Percentiles rank a stretch among this genome's conserved stretches.
Evolutionary conservation across 2,329 filamentous ascomycete genomes (phyloP).

Genomic region (Rhynchosporium agropyri): DNA sequence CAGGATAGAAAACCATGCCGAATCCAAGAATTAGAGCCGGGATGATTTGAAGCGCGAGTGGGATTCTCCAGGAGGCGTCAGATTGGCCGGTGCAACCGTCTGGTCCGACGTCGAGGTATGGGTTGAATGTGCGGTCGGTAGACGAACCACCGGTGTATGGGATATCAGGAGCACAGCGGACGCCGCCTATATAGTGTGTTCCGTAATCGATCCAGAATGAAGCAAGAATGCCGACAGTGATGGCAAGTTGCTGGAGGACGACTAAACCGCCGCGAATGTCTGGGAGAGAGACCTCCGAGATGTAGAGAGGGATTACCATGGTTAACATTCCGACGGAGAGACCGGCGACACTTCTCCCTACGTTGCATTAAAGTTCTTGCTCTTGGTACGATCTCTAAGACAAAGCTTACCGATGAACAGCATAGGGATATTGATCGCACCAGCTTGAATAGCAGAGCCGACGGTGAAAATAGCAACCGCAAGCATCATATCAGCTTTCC

Average conservation of each 20-base stretch:
- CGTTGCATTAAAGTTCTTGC: conserved; percentile 1
- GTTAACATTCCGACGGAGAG: conserved; percentile 53
- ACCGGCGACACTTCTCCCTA: conserved; percentile 52
- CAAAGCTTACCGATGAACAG: conserved; percentile 42
- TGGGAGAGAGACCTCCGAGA: conserved; percentile 38
- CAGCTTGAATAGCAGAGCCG: conserved; percentile 43
- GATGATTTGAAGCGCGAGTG: conserved; percentile 56
- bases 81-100: conserved; percentile 33
- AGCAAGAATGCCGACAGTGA: conserved; percentile 39
- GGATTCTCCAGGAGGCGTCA: conserved; percentile 59
- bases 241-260: conserved; percentile 38
- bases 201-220: conserved; percentile 41
- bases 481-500: conserved; percentile 41
- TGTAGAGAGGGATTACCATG: conserved; percentile 51
- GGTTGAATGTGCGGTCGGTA: conserved; percentile 27
- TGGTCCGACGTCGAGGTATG: conserved; percentile 31
- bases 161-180: conserved; percentile 31
- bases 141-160: conserved; percentile 32
- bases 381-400: too few species aligned
- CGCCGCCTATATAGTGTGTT: conserved; percentile 38
- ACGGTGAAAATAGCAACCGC: conserved; percentile 40
- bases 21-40: conserved; percentile 55
- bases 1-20: conserved; percentile 64
- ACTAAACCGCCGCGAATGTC: conserved; percentile 39
- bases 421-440: conserved; percentile 44